Evolutionary conservation across 2,329 filamentous ascomycete species (phyloP), one percentile per base, ranked within the genome.

Genomic region (Aspergillus sp.): DNA sequence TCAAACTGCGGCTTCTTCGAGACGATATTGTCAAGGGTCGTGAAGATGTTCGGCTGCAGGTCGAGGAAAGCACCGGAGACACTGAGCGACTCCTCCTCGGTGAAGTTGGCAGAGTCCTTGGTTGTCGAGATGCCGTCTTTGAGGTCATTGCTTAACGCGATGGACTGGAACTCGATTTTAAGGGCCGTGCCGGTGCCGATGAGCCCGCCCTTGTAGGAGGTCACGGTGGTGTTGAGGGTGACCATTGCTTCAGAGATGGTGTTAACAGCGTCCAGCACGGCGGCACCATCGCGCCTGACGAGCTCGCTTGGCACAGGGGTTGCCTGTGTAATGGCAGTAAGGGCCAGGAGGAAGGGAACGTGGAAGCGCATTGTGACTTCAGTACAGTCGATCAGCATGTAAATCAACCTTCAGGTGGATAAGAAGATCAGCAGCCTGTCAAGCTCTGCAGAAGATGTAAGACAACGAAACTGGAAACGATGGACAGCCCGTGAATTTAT

Each of bases 161-260:
- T 46, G 4, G 58, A 52, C 44, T 62, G 48, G 24, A 54, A 46
- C 47, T 64, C 56, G 48, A 66, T 66, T 33, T 66, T 55, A 0
- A 66, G 55, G 0, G 64, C 62, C 0, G 45, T 57, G 15, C 59
- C 6, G 3, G 62, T 63, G 23, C 60, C 62, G 4, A 51, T 51
- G 24, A 63, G 6, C 2, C 62, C 60, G 46, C 64, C 63, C 2
- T 31, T 14, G 56, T 65, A 66, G 50, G 27, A 19, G 27, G 54
- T 63, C 4, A 66, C 60, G 12, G 58, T 65, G 23, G 27, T 24
- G 44, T 63, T 64, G 14, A 66, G 62, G 40, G 57, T 55, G n/a
- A 43, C 37, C 37, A 65, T 56, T 21, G 60, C 48, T 23, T 48
- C 37, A 19, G 62, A 43, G 41, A 66, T 53, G 12, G 17, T 47